A percentile compares a stretch with the other conserved stretches of the same genome.
Evolutionary conservation across 2,329 filamentous ascomycete species (phyloP).

Genomic region (Pyrenophora seminiperda): DNA sequence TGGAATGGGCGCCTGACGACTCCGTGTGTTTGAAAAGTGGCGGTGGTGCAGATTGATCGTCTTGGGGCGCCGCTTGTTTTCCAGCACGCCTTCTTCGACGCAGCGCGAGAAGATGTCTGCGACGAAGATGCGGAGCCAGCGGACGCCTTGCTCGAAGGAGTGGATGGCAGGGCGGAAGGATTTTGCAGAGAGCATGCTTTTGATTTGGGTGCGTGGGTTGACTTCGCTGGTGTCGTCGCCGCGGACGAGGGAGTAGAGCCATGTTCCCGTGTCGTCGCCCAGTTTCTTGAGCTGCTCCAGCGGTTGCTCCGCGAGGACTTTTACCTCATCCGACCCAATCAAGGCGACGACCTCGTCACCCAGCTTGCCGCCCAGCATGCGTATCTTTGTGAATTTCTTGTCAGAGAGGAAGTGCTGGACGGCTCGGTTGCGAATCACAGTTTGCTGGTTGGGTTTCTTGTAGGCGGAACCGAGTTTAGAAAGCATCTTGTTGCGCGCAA

Average conservation of each 20-base stretch:
- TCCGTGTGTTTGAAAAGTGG: slow-evolving; percentile 71
- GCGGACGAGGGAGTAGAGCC: slow-evolving; percentile 83
- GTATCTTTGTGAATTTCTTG: slow-evolving; percentile 94
- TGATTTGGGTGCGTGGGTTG: slow-evolving; percentile 88
- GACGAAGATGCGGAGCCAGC: slow-evolving; percentile 89
- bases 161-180: slow-evolving; percentile 87
- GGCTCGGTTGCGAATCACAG: slow-evolving; percentile 86
- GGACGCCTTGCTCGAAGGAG: slow-evolving; percentile 74
- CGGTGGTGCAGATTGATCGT: slow-evolving; percentile 85
- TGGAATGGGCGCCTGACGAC: slow-evolving; percentile 77
- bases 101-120: slow-evolving; percentile 90
- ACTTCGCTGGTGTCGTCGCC: slow-evolving; percentile 89
- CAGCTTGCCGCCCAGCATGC: slow-evolving; percentile 92
- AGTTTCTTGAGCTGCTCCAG: slow-evolving; percentile 77
- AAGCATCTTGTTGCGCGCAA: slow-evolving; percentile 92
- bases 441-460: slow-evolving; percentile 94
- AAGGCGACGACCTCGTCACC: slow-evolving; percentile 82
- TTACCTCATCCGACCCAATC: slow-evolving; percentile 80
- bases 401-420: slow-evolving; percentile 76
- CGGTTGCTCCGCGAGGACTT: slow-evolving; percentile 73
- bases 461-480: slow-evolving; percentile 90
- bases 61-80: slow-evolving; percentile 83
- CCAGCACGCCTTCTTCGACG: slow-evolving; percentile 86
- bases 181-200: slow-evolving; percentile 96
- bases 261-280: slow-evolving; percentile 81